Evolutionary conservation across 192 early-diverging fungal genomes (phyloP), one percentile per base, ranked within the genome.

Genomic region (Coemansia sp.): DNA sequence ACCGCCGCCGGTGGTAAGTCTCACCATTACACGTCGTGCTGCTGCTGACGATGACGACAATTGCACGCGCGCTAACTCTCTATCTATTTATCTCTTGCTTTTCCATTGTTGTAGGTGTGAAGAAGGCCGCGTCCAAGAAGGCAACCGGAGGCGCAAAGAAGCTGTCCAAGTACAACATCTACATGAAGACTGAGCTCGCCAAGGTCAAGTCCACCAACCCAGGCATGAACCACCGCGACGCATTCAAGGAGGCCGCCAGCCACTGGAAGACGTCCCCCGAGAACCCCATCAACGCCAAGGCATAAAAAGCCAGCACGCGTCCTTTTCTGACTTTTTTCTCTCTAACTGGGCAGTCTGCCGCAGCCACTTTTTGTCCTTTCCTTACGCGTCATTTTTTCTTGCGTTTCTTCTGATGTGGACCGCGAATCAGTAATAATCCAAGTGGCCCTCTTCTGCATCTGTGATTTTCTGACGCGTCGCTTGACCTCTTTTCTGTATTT

Each of bases 171-270:
- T 91, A 91, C 82, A 89, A 91, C 83, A 80, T 79, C 69, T 90
- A 84, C 75, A 90, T 90, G 88, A 90, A 90, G 85, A 58, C 72
- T n/a, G 85, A 89, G 83, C 79, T 91, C 12, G 73, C 86, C 70
- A 87, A 87, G 75, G 85, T 87, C 85, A 91, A 91, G 86, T 69
- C 70, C 23, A 71, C 78, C 69, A 82, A 87, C 74, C 89, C 90
- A 17, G 60, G 62, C 51, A 75, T 90, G 39, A 62, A 73, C 62
- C 90, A 91, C 84, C 89, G 87, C 85, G 87, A 85, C 4, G 89
- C 90, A 63, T 91, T 91, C 80, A 88, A 86, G 76, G 72, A 76
- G 69, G 89, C 86, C 50, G 89, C 89, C 21, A 58, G 66, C 64
- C 74, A 82, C 74, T 91, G 89, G 89, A 85, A 77, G 72, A 83